Evolutionary conservation across 2,329 filamentous ascomycete genomes (phyloP), one percentile per base, ranked within the genome.

Genomic region (Gnomoniopsis smithogilvyi): DNA sequence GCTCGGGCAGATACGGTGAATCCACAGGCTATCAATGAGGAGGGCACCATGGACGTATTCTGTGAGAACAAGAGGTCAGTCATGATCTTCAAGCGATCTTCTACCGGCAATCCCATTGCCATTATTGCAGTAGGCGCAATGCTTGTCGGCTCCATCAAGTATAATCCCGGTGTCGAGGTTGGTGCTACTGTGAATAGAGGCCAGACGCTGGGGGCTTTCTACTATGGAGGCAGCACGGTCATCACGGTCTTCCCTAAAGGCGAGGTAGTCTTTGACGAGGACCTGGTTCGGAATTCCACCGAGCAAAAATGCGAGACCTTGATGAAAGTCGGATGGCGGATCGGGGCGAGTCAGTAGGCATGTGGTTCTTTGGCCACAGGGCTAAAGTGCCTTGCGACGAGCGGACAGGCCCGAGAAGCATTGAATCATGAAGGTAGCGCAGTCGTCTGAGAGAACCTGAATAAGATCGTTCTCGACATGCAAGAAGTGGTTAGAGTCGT

Each of bases 81-180:
- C 34, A 76, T 76, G 74, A 58, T 70, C 41, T 51, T 76, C 30
- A 63, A 67, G 33, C 67, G 73, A 1, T 58, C 55, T 1, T 63
- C 59, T 1, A 73, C 69, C 1, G 67, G 67, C 1, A 59, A 64
- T 11, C 67, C 63, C 0, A 65, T 77, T 17, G 73, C 71, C 0
- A 61, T 77, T 26, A 64, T 77, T 17, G 75, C 75, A 3, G 73
- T 77, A 2, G 75, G 75, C 10, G 75, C 75, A 2, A 77, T 77
- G 75, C 66, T 77, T 24, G 75, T 77, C 0, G 75, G 75, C 2
- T 73, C 68, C 22, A 76, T 77, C 61, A 69, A 69, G 48, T 76
- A 76, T 58, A 68, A 73, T n/a, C 53, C 63, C 15, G 74, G 70
- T 26, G 64, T 74, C n/a, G 64, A 66, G 30, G 51, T 64, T 8